Evolutionary conservation across 345 rosid species (phyloP).

Genomic region (Populus tremula): DNA sequence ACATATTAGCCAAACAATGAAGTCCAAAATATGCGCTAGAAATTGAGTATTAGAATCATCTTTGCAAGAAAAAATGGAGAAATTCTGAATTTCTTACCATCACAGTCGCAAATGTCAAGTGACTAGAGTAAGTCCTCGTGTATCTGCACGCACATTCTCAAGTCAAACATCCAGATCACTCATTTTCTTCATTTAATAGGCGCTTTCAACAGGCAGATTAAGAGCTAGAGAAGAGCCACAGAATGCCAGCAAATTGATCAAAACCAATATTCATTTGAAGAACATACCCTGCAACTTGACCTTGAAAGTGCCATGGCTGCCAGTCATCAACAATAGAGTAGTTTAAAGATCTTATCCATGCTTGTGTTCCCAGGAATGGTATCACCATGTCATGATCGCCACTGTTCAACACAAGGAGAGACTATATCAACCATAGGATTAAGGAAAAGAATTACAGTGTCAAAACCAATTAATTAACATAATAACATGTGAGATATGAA

Average conservation of each 20-base stretch:
- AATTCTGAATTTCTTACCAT: conserved; percentile 33
- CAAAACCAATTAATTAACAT: too few relatives aligned
- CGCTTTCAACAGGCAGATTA: not conserved
- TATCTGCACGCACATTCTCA: conserved; percentile 32
- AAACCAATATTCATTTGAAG: not conserved
- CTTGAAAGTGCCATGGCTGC: conserved; percentile 26
- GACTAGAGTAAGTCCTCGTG: conserved; percentile 56
- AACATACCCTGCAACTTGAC: conserved; percentile 36
- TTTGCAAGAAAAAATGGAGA: too few relatives aligned
- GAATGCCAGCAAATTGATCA: not conserved
- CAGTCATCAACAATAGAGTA: conserved; percentile 22
- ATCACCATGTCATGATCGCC: conserved; percentile 33
- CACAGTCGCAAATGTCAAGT: conserved; percentile 67
- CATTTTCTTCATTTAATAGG: not conserved
- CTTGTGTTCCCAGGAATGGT: conserved; percentile 28
- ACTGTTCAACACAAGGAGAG: not conserved
- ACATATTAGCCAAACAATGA: conserved; percentile 6
- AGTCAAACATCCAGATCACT: not conserved
- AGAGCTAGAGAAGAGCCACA: not conserved
- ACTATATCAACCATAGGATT: not conserved
- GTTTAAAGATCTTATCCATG: conserved; percentile 33
- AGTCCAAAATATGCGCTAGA: too few relatives aligned
- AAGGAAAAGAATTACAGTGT: too few relatives aligned
- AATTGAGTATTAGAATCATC: not conserved
- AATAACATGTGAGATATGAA: too few relatives aligned